phyloP scores from a whole-genome alignment of 768 basidiomycete genomes.

The Suillus tomentosus region DNA sequence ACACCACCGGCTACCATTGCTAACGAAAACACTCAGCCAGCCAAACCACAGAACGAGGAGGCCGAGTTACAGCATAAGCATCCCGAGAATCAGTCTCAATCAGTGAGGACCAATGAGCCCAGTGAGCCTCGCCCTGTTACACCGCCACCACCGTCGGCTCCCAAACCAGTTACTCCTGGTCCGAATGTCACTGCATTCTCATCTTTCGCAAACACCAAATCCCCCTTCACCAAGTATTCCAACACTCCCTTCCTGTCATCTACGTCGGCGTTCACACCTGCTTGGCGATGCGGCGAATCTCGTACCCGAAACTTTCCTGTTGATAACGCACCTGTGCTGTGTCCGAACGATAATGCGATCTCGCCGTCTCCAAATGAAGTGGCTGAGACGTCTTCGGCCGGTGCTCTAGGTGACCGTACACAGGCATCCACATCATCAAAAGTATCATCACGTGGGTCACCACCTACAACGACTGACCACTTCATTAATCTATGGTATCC shows the following conservation, averaged over 20 bases:
- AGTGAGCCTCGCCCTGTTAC: slow-evolving; percentile 13
- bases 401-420: slow-evolving; percentile 1
- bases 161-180: slow-evolving; percentile 12
- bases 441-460: slow-evolving; percentile 21
- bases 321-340: slow-evolving; percentile 7
- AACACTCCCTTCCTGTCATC: slow-evolving; percentile 26
- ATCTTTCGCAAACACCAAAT: slow-evolving; percentile 38
- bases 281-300: slow-evolving; percentile 26
- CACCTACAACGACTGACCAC: neutral
- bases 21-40: slow-evolving; percentile 4
- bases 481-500: neutral
- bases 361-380: slow-evolving; percentile 26
- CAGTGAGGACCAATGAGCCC: neutral
- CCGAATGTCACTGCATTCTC: slow-evolving; percentile 38
- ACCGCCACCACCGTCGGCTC: slow-evolving; percentile 14
- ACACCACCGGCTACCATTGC: neutral
- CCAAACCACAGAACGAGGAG: slow-evolving; percentile 16
- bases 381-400: neutral
- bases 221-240: slow-evolving; percentile 37
- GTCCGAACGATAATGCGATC: slow-evolving; percentile 11
- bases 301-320: slow-evolving; percentile 11
- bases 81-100: slow-evolving; percentile 14
- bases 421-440: slow-evolving; percentile 12
- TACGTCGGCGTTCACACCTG: slow-evolving; percentile 22
- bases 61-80: slow-evolving; percentile 11